These are phyloP conservation scores for Fraxinus angustifolia DNA, from an alignment of 305 asterid species.

Conservation along the genomic window DNA sequence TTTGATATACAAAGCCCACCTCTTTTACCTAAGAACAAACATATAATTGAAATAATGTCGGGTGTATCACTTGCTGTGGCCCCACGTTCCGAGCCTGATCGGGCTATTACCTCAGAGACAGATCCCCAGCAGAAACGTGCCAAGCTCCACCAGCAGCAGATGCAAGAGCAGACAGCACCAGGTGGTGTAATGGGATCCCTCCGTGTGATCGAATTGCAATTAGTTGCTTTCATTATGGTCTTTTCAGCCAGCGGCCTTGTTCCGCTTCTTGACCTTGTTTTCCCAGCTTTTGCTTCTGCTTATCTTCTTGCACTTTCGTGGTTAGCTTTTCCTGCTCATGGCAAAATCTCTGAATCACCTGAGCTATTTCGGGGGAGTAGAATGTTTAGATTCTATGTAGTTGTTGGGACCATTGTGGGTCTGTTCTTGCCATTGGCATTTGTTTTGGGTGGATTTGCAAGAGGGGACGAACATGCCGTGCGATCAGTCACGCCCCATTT, in stretches of 20 bases:
- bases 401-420: conserved; percentile 67
- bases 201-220: conserved; percentile 76
- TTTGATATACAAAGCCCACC: neutral
- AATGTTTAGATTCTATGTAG: conserved; percentile 47
- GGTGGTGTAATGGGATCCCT: conserved; percentile 79
- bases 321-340: conserved; percentile 56
- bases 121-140: neutral
- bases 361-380: conserved; percentile 56
- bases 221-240: conserved; percentile 89
- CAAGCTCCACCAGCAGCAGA: neutral
- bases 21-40: neutral
- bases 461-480: conserved; percentile 83
- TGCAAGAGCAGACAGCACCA: conserved; percentile 9
- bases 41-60: conserved; percentile 42
- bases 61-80: conserved; percentile 58
- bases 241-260: conserved; percentile 80
- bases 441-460: conserved; percentile 86
- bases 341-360: conserved; percentile 21
- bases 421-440: conserved; percentile 82
- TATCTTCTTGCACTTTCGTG: conserved; percentile 57
- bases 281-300: conserved; percentile 58
- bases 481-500: conserved; percentile 79
- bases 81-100: conserved; percentile 31
- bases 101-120: neutral
- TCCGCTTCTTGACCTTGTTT: conserved; percentile 64